These are phyloP conservation scores for Sordariomycetes sp. DNA, from an alignment of 2,329 filamentous ascomycete genomes.

Conservation along the genomic window DNA sequence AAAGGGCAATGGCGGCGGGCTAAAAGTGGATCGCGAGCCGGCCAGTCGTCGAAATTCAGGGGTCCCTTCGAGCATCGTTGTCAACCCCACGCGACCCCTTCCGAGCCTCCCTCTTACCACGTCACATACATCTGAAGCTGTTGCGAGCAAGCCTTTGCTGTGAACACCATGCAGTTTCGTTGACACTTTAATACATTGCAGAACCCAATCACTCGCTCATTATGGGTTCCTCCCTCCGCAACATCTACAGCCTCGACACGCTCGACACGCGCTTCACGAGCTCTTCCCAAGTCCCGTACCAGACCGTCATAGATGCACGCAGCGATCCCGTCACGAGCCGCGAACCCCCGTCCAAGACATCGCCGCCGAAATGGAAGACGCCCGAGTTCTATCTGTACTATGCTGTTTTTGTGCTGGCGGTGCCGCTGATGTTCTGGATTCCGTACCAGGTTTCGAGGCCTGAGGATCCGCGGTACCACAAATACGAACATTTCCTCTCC, in stretches of 20 bases:
- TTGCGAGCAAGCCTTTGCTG: not conserved
- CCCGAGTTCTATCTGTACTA: slow-evolving; percentile 81
- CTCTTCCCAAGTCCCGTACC: slow-evolving; percentile 59
- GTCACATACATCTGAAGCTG: not conserved
- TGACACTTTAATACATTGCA: not conserved
- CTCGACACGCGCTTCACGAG: slow-evolving; percentile 57
- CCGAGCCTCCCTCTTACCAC: not conserved
- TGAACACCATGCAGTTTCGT: not conserved
- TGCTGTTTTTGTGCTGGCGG: slow-evolving; percentile 50
- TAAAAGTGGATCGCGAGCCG: no score
- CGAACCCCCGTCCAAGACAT: slow-evolving; percentile 23
- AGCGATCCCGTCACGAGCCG: slow-evolving; percentile 26
- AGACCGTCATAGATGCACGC: slow-evolving; percentile 43
- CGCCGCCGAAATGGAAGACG: slow-evolving; percentile 71
- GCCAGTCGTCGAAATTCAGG: slow-evolving; percentile 1
- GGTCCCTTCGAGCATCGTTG: not conserved
- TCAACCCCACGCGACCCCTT: not conserved
- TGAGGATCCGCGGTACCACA: slow-evolving; percentile 70
- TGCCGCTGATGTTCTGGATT: slow-evolving; percentile 89
- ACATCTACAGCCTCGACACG: slow-evolving; percentile 56
- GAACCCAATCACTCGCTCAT: slow-evolving; percentile 8
- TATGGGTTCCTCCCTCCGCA: slow-evolving; percentile 36
- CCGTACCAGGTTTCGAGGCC: slow-evolving; percentile 76
- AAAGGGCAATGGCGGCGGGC: no score
- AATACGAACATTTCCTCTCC: slow-evolving; percentile 61